Percentiles rank a stretch among this genome's conserved stretches.
Conservation (phyloP, 1,139 yeast species). For the Meyerozyma carpophila region DNA sequence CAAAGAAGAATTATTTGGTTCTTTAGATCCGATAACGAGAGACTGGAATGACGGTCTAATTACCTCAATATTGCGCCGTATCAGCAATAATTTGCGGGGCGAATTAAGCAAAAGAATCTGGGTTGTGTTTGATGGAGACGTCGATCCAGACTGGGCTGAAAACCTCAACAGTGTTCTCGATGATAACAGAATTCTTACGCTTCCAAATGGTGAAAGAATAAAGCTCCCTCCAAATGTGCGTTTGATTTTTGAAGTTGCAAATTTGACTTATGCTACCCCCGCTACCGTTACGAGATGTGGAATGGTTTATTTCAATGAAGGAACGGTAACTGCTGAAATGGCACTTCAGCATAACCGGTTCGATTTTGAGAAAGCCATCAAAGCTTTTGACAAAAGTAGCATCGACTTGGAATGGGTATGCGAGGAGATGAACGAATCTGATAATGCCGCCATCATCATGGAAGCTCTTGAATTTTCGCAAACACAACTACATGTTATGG, state of each 20-base stretch:
- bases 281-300: constrained; percentile 96
- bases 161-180: constrained; percentile 86
- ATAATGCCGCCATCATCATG: not conserved
- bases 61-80: constrained; percentile 60
- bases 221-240: constrained; percentile 59
- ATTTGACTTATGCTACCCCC: constrained; percentile 64
- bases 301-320: constrained; percentile 65
- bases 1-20: constrained; percentile 68
- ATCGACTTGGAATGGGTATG: not conserved
- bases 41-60: constrained; percentile 94
- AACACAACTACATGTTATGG: constrained; percentile 50
- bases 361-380: not conserved
- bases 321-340: constrained; percentile 21
- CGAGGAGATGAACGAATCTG: constrained; percentile 3
- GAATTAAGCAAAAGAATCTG: constrained; percentile 56
- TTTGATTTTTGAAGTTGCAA: constrained; percentile 73
- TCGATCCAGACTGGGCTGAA: constrained; percentile 95
- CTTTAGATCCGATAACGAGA: constrained; percentile 66
- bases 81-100: constrained; percentile 55
- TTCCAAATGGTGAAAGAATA: constrained; percentile 87
- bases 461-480: not conserved
- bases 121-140: constrained; percentile 89
- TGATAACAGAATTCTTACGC: constrained; percentile 74
- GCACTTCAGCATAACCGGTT: constrained; percentile 12
- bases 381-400: not conserved